phyloP scores from a whole-genome alignment of 2,329 filamentous ascomycete genomes.

The Pseudocercospora macadamiae region DNA sequence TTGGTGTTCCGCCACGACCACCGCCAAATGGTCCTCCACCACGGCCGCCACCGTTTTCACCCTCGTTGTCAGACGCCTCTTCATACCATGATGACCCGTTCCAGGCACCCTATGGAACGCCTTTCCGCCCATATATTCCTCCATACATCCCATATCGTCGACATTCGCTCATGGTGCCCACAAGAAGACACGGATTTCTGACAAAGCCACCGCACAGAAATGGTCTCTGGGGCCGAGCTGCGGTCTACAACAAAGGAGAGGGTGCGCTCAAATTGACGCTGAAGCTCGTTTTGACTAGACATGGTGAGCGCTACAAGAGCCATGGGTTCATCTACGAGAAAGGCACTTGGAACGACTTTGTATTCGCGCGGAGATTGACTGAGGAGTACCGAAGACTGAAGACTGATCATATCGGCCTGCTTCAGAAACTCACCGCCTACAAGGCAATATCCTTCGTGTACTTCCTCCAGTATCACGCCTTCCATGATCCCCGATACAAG shows the following conservation, averaged over 20 bases:
- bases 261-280: conserved; percentile 10
- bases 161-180: not conserved
- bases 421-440: conserved; percentile 25
- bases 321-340: conserved; percentile 12
- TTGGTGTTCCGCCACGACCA: conserved; percentile 6
- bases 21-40: not conserved
- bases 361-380: conserved; percentile 15
- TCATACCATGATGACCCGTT: not conserved
- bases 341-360: conserved; percentile 21
- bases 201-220: conserved; percentile 2
- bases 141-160: not conserved
- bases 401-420: conserved; percentile 20
- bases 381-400: conserved; percentile 22
- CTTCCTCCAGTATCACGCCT: conserved; percentile 24
- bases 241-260: not conserved
- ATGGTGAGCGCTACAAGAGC: conserved; percentile 22
- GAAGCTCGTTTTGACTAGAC: conserved; percentile 23
- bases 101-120: not conserved
- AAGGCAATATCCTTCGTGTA: conserved; percentile 25
- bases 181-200: conserved; percentile 6
- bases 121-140: not conserved
- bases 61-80: not conserved
- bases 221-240: conserved; percentile 24
- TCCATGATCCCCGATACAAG: conserved; percentile 1
- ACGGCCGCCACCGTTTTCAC: not conserved